Conservation (phyloP, 129 eudicot species). For the Smallanthus sonchifolius region DNA sequence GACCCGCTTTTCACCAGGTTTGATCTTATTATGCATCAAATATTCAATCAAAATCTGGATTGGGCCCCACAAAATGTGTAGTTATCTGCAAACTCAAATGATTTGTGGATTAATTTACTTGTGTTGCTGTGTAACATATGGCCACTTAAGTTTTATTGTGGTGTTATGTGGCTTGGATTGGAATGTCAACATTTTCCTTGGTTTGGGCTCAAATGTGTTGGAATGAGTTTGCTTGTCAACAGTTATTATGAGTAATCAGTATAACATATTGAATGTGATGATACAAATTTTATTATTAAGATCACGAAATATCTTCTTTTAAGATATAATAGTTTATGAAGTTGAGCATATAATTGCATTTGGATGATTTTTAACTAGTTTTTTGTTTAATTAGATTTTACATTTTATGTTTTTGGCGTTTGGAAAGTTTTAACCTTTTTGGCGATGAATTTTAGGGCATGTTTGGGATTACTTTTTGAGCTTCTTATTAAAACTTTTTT, state of each 20-base stretch:
- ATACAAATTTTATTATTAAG: background rate
- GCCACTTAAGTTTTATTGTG: slow-evolving; percentile 11
- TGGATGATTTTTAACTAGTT: background rate
- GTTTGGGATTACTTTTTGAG: no score
- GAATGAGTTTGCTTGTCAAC: background rate
- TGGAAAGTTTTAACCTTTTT: no score
- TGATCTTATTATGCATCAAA: background rate
- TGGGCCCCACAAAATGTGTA: background rate
- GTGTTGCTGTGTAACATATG: slow-evolving; percentile 22
- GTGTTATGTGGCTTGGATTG: background rate
- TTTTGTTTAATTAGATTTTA: no score
- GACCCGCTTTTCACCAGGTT: background rate
- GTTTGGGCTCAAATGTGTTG: background rate
- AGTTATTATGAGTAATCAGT: background rate
- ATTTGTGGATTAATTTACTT: slow-evolving; percentile 14
- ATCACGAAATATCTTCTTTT: no score
- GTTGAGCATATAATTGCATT: background rate
- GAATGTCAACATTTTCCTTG: background rate
- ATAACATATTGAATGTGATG: background rate
- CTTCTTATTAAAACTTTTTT: no score
- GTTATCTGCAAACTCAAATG: slow-evolving; percentile 13
- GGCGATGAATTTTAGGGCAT: no score
- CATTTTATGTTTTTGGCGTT: no score
- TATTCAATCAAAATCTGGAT: slow-evolving; percentile 3
- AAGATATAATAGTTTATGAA: background rate